A percentile compares a stretch with the other conserved stretches of the same genome.
Conservation (phyloP, 1,284 basidiomycete species). For the Puccinia polysora region DNA sequence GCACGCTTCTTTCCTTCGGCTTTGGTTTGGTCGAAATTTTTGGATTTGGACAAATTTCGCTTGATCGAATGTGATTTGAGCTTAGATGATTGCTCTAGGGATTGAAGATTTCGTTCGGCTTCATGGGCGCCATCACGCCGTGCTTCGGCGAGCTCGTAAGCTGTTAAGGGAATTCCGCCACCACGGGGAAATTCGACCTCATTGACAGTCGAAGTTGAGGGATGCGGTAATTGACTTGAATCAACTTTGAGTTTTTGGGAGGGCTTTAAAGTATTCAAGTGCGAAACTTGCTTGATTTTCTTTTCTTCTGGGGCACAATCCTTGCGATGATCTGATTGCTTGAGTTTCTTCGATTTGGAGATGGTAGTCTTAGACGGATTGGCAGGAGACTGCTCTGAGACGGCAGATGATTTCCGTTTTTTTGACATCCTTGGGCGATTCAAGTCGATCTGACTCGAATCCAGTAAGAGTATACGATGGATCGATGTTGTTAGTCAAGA, state of each 20-base stretch:
- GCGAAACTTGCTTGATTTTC: not conserved
- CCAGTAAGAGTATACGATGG: too few species aligned
- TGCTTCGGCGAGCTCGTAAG: conserved; percentile 34
- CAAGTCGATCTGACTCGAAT: too few species aligned
- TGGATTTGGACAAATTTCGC: conserved; percentile 1
- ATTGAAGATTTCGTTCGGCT: conserved; percentile 21
- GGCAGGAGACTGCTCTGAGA: too few species aligned
- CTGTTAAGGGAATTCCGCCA: conserved; percentile 36
- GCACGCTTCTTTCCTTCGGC: not conserved
- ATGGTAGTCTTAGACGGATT: not conserved
- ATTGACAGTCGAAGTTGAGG: conserved; percentile 13
- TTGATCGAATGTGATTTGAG: conserved; percentile 8
- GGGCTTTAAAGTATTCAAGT: not conserved
- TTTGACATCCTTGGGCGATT: not conserved
- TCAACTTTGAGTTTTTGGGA: not conserved
- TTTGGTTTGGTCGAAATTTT: conserved; percentile 2
- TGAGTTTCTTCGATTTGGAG: not conserved
- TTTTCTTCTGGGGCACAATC: not conserved
- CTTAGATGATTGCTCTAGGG: not conserved
- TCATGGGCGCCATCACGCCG: conserved; percentile 28
- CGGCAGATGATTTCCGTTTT: not conserved
- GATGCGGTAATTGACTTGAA: not conserved
- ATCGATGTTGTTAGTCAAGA: too few species aligned
- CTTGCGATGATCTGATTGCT: not conserved
- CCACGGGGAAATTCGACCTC: conserved; percentile 43